Evolutionary conservation across 495 filamentous ascomycete genomes (phyloP).

Genomic region (Cetradonia linearis): DNA sequence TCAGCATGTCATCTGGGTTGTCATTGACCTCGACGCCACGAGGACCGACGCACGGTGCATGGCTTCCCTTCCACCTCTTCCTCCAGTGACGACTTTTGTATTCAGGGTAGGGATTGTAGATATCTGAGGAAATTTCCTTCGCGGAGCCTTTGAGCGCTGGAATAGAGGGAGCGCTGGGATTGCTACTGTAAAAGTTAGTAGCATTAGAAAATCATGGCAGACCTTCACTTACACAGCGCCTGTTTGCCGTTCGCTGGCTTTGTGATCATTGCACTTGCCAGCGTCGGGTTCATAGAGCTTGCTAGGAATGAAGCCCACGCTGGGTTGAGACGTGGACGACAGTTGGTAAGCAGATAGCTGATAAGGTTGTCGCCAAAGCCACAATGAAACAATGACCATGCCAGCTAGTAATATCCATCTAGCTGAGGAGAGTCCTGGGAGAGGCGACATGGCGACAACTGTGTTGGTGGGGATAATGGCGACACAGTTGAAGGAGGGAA

Average conservation of each 20-base stretch:
- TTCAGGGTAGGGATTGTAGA: conserved; percentile 43
- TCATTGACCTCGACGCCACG: conserved; percentile 37
- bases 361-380: conserved; percentile 10
- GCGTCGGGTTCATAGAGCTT: conserved; percentile 18
- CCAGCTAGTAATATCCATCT: conserved; percentile 5
- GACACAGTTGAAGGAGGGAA: neutral
- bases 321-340: neutral
- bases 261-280: conserved; percentile 4
- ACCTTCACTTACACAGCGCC: neutral
- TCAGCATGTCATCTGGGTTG: conserved; percentile 37
- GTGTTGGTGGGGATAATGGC: neutral
- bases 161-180: conserved; percentile 11
- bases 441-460: neutral
- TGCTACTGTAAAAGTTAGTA: conserved; percentile 9
- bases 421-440: neutral
- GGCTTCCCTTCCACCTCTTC: conserved; percentile 34
- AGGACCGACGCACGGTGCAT: conserved; percentile 39
- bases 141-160: conserved; percentile 16
- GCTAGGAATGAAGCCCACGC: conserved; percentile 2
- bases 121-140: conserved; percentile 8
- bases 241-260: neutral
- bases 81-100: conserved; percentile 41
- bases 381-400: conserved; percentile 1
- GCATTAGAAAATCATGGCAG: no score
- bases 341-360: neutral